Conservation (phyloP, 352 stramenopile genomes). For the Globisporangium alternatum region DNA sequence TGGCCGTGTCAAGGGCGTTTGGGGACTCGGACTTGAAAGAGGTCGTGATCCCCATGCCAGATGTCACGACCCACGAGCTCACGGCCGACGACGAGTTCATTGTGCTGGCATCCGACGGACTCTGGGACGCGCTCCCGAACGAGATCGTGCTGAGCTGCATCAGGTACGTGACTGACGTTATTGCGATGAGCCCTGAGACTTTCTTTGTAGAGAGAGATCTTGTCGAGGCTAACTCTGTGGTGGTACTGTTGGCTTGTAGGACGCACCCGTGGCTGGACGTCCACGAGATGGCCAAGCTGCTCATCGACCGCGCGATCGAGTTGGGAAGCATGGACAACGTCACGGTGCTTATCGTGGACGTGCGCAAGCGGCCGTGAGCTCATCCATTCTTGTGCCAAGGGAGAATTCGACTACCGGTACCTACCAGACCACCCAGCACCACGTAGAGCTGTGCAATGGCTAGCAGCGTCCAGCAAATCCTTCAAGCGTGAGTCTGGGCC, state of each 20-base stretch:
- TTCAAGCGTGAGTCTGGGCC: too few species aligned
- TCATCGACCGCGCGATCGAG: constrained; percentile 66
- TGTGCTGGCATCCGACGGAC: constrained; percentile 67
- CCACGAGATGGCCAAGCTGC: constrained; percentile 58
- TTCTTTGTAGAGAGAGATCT: too few species aligned
- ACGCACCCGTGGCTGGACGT: constrained; percentile 64
- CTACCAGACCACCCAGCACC: too few species aligned
- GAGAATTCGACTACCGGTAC: too few species aligned
- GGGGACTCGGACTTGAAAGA: constrained; percentile 60
- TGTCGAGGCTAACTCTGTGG: not conserved
- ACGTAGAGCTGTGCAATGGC: too few species aligned
- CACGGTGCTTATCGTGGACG: constrained; percentile 69
- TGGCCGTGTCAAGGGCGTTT: constrained; percentile 71
- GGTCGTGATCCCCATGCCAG: constrained; percentile 59
- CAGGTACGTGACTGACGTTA: constrained; percentile 24
- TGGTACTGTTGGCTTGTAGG: constrained; percentile 12
- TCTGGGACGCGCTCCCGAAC: constrained; percentile 76
- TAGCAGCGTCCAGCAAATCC: too few species aligned
- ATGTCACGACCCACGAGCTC: constrained; percentile 54
- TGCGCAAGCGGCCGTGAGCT: constrained; percentile 31
- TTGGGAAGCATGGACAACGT: constrained; percentile 74
- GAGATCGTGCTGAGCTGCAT: constrained; percentile 62
- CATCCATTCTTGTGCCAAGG: not conserved
- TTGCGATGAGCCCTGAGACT: not conserved
- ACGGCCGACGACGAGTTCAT: constrained; percentile 66